These are phyloP conservation scores for Aureobasidium zeae DNA, from an alignment of 2,329 filamentous ascomycete species.

Conservation along the genomic window DNA sequence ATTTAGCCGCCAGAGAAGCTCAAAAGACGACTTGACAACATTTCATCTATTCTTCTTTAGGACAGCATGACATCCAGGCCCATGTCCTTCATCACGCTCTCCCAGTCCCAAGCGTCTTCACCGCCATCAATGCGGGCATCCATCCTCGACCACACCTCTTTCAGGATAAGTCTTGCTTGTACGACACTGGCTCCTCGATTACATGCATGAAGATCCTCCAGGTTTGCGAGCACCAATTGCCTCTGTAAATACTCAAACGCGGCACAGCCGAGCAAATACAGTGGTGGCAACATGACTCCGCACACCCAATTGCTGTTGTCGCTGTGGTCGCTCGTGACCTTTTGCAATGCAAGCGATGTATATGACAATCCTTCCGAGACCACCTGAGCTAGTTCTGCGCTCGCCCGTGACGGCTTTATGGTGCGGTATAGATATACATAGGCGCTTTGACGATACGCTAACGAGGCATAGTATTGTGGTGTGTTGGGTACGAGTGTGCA, in stretches of 20 bases:
- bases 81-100: constrained; percentile 49
- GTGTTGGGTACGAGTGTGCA: constrained; percentile 47
- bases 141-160: constrained; percentile 52
- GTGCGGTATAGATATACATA: constrained; percentile 57
- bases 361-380: constrained; percentile 48
- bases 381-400: constrained; percentile 46
- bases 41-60: constrained; percentile 29
- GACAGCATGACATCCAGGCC: constrained; percentile 54
- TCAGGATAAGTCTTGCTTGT: constrained; percentile 46
- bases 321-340: constrained; percentile 24
- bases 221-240: constrained; percentile 45
- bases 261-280: constrained; percentile 53
- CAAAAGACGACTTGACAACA: too few species aligned
- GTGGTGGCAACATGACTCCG: constrained; percentile 51
- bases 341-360: constrained; percentile 44
- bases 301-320: constrained; percentile 44
- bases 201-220: constrained; percentile 46
- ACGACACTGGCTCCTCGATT: constrained; percentile 48
- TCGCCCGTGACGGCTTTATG: constrained; percentile 45
- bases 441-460: constrained; percentile 53
- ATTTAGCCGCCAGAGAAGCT: too few species aligned
- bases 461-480: constrained; percentile 47
- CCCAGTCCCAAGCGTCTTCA: constrained; percentile 53
- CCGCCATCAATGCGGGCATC: constrained; percentile 43
- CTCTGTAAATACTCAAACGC: constrained; percentile 49